A percentile compares a stretch with the other conserved stretches of the same genome.
phyloP scores from a whole-genome alignment of 495 filamentous ascomycete species.

The Penicillium silybi region DNA sequence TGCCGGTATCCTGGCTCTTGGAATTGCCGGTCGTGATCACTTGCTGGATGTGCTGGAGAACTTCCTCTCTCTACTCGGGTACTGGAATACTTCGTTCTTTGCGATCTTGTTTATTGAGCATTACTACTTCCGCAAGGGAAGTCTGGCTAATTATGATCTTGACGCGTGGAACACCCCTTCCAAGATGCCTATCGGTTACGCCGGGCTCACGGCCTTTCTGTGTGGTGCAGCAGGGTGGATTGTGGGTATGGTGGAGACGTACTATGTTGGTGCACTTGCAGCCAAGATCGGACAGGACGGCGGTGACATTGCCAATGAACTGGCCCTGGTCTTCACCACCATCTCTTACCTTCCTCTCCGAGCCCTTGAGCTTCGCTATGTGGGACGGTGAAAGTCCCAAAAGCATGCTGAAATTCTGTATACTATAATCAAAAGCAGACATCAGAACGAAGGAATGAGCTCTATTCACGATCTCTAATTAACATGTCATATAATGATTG shows the following conservation, averaged over 20 bases:
- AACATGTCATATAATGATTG: neutral
- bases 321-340: constrained; percentile 23
- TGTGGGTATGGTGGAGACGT: constrained; percentile 39
- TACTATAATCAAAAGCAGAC: neutral
- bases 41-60: constrained; percentile 43
- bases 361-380: constrained; percentile 25
- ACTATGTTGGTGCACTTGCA: constrained; percentile 28
- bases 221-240: constrained; percentile 33
- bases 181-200: constrained; percentile 29
- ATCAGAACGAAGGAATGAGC: neutral
- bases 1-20: constrained; percentile 35
- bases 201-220: constrained; percentile 27
- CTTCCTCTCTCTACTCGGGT: constrained; percentile 56
- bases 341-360: constrained; percentile 20
- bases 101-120: constrained; percentile 58
- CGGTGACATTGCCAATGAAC: constrained; percentile 29
- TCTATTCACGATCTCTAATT: neutral
- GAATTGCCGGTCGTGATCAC: constrained; percentile 37
- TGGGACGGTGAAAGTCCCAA: constrained; percentile 18
- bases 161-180: constrained; percentile 33
- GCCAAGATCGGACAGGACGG: constrained; percentile 20
- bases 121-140: constrained; percentile 53
- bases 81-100: constrained; percentile 56
- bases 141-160: constrained; percentile 38
- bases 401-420: neutral